phyloP scores from a whole-genome alignment of 2,329 filamentous ascomycete species.

The Verticillium klebahnii region DNA sequence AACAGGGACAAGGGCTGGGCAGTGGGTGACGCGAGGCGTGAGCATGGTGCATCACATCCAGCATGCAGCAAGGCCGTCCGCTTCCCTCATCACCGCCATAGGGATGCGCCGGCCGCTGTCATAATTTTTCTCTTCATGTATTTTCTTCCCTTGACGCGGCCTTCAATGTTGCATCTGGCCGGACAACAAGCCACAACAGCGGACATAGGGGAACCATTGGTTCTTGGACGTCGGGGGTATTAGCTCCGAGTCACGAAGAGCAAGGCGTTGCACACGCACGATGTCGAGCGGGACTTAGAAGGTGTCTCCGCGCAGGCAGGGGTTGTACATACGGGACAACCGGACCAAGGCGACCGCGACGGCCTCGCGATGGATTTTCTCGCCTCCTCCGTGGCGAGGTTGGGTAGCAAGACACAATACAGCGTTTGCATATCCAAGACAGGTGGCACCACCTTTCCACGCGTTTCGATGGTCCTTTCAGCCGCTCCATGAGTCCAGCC shows the following conservation, averaged over 20 bases:
- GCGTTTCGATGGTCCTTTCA: neutral
- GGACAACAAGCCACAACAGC: neutral
- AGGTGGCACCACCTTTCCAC: neutral
- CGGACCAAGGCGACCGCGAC: neutral
- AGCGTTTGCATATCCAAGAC: neutral
- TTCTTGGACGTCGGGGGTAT: neutral
- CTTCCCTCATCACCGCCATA: neutral
- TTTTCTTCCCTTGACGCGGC: neutral
- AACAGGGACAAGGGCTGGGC: neutral
- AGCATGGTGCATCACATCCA: neutral
- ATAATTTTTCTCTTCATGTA: conserved; percentile 1
- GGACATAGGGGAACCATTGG: neutral
- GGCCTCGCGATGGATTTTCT: neutral
- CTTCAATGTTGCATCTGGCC: neutral
- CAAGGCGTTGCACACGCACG: neutral
- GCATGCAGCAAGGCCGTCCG: neutral
- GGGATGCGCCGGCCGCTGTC: neutral
- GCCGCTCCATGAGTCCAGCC: neutral
- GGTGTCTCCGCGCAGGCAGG: neutral
- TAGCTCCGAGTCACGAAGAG: neutral
- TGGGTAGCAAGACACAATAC: neutral
- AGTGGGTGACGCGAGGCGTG: neutral
- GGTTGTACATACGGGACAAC: neutral
- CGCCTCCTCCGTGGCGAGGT: neutral
- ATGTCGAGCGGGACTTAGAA: neutral